phyloP scores from a whole-genome alignment of 345 rosid species.

The Populus tremula region DNA sequence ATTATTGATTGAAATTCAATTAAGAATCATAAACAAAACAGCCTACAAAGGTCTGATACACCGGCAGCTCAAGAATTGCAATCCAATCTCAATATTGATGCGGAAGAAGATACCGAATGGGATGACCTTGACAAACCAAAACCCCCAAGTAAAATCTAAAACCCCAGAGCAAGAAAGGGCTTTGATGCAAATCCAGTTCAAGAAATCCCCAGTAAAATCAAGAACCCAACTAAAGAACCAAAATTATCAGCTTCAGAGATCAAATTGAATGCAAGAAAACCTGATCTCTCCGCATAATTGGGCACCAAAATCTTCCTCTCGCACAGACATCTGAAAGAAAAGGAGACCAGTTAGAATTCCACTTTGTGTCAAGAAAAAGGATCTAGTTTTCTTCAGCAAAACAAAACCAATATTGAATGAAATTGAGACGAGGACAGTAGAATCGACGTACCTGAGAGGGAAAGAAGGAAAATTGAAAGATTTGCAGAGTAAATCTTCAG shows the following conservation, averaged over 20 bases:
- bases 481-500: neutral
- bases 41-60: neutral
- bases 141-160: constrained; percentile 14
- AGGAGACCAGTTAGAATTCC: constrained; percentile 10
- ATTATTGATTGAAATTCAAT: constrained; percentile 2
- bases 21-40: neutral
- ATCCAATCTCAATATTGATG: neutral
- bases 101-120: neutral
- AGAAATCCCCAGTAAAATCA: constrained; percentile 20
- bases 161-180: constrained; percentile 27
- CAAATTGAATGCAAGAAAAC: constrained; percentile 17
- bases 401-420: neutral
- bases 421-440: constrained; percentile 6
- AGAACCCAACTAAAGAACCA: constrained; percentile 20
- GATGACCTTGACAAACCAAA: neutral
- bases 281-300: constrained; percentile 15
- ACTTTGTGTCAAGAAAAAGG: constrained; percentile 1
- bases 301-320: constrained; percentile 16
- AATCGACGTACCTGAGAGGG: constrained; percentile 29
- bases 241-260: constrained; percentile 18
- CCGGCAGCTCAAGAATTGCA: neutral
- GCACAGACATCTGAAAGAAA: constrained; percentile 13
- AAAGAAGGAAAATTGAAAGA: constrained; percentile 21
- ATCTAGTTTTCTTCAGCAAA: constrained; percentile 27
- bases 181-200: constrained; percentile 36